Conservation (phyloP, 306 rosid genomes). For the Ammopiptanthus mongolicus region DNA sequence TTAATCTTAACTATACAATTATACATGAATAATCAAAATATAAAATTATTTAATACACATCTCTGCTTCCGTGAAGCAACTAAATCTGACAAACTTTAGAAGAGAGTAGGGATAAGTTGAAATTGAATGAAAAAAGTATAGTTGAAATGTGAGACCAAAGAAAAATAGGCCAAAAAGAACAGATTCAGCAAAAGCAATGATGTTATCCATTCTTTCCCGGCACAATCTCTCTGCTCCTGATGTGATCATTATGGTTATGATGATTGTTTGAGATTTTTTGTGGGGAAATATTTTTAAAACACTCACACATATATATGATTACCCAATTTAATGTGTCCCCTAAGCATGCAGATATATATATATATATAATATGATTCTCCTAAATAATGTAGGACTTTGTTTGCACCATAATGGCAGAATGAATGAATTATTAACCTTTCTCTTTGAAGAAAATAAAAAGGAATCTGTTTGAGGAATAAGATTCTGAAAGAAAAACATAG, state of each 20-base stretch:
- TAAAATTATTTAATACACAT: neutral
- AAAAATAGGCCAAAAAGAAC: neutral
- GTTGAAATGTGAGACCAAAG: neutral
- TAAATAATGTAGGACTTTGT: too few species aligned
- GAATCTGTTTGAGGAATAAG: neutral
- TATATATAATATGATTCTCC: too few species aligned
- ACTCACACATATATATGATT: neutral
- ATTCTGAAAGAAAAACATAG: neutral
- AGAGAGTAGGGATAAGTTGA: neutral
- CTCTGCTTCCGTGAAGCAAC: constrained; percentile 18
- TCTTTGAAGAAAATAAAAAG: neutral
- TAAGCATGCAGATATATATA: too few species aligned
- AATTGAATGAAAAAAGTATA: neutral
- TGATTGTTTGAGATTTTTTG: neutral
- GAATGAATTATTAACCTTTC: neutral
- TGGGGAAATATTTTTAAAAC: neutral
- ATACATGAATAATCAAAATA: neutral
- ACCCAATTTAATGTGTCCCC: too few species aligned
- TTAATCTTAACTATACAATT: neutral
- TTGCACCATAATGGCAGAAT: too few species aligned
- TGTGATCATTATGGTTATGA: neutral
- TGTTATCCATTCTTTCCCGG: too few species aligned
- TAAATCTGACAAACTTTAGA: neutral
- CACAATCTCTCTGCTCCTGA: neutral
- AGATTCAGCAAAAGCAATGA: neutral